Conservation (phyloP, 1,284 basidiomycete genomes). For the Cryptococcus sp. region DNA sequence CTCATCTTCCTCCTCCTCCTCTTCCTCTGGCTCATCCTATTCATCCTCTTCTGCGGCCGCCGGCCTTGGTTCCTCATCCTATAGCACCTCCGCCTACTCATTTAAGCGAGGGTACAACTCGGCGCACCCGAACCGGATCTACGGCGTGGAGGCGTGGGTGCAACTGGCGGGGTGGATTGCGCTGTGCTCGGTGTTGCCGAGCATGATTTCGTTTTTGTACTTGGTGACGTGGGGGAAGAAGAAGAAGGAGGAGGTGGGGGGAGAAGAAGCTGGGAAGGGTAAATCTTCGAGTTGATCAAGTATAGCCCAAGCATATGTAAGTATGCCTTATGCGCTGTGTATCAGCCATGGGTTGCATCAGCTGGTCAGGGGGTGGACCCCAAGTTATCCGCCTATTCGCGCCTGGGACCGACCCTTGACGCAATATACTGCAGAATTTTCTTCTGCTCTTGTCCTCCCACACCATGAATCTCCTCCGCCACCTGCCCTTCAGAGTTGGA, state of each 20-base stretch:
- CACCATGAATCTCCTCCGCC: slow-evolving; percentile 79
- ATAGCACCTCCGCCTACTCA: neutral
- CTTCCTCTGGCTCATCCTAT: neutral
- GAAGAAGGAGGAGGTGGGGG: neutral
- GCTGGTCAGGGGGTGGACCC: too few relatives aligned
- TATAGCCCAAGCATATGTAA: too few relatives aligned
- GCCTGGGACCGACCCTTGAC: slow-evolving; percentile 43
- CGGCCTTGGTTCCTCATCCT: neutral
- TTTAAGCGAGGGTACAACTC: neutral
- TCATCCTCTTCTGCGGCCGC: neutral
- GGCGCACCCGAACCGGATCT: slow-evolving; percentile 4
- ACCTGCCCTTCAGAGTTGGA: slow-evolving; percentile 74
- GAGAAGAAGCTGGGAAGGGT: neutral
- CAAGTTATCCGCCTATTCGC: slow-evolving; percentile 31
- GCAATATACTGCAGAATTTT: slow-evolving; percentile 68
- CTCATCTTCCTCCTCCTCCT: neutral
- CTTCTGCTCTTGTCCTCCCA: slow-evolving; percentile 80
- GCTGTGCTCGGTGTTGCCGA: slow-evolving; percentile 7
- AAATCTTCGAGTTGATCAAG: neutral
- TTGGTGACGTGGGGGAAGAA: slow-evolving; percentile 9
- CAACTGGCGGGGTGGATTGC: slow-evolving; percentile 9
- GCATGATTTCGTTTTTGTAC: slow-evolving; percentile 11
- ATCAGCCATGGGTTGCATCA: too few relatives aligned
- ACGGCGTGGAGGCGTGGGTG: slow-evolving; percentile 11
- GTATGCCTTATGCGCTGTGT: too few relatives aligned